Percentiles rank a stretch among this genome's conserved stretches.
Evolutionary conservation across 2,329 filamentous ascomycete species (phyloP).

Genomic region (Colletotrichum trifolii): DNA sequence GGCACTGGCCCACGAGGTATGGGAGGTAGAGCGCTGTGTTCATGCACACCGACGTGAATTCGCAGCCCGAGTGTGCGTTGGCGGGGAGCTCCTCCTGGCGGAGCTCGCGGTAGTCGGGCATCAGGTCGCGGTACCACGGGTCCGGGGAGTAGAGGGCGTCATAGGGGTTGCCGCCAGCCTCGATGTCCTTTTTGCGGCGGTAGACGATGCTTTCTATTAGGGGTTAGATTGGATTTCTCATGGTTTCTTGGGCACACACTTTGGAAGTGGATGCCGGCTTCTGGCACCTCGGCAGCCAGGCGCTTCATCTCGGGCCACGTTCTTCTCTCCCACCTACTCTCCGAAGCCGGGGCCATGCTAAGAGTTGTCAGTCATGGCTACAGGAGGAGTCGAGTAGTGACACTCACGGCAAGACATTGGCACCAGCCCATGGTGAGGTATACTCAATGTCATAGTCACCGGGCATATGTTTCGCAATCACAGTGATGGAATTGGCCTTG

Average conservation of each 20-base stretch:
- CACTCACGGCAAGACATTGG: slow-evolving; percentile 76
- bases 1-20: slow-evolving; percentile 75
- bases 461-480: slow-evolving; percentile 80
- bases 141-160: slow-evolving; percentile 72
- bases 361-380: neutral
- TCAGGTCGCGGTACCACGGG: slow-evolving; percentile 79
- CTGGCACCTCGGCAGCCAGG: slow-evolving; percentile 70
- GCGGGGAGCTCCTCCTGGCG: slow-evolving; percentile 66
- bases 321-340: slow-evolving; percentile 63
- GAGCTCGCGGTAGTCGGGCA: slow-evolving; percentile 77
- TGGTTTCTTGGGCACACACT: slow-evolving; percentile 46
- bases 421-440: slow-evolving; percentile 83
- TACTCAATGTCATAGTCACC: slow-evolving; percentile 89
- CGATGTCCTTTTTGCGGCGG: slow-evolving; percentile 68
- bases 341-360: slow-evolving; percentile 48
- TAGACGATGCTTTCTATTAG: slow-evolving; percentile 53
- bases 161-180: slow-evolving; percentile 70
- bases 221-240: slow-evolving; percentile 46
- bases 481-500: slow-evolving; percentile 53
- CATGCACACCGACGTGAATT: slow-evolving; percentile 77
- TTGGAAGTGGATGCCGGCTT: slow-evolving; percentile 80
- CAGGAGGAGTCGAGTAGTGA: neutral
- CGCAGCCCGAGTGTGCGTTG: slow-evolving; percentile 66
- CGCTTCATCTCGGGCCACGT: slow-evolving; percentile 69
- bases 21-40: slow-evolving; percentile 79